These are phyloP conservation scores for Scortechinia acanthostroma DNA, from an alignment of 2,329 filamentous ascomycete genomes.

Conservation along the genomic window DNA sequence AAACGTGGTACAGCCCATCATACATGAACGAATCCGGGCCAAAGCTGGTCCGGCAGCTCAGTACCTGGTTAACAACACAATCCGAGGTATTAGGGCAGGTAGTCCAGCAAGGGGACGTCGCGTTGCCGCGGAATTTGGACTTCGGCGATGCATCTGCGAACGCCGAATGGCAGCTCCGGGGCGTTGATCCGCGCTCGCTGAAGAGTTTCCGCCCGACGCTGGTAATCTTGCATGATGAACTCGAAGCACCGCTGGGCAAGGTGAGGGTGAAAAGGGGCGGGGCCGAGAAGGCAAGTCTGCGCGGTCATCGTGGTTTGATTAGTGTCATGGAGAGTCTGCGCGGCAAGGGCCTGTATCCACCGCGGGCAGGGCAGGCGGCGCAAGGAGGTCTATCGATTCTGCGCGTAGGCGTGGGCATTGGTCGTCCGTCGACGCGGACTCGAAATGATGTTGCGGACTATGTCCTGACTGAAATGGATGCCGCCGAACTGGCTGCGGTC, in stretches of 20 bases:
- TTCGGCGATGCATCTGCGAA: not conserved
- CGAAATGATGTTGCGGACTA: not conserved
- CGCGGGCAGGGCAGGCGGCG: not conserved
- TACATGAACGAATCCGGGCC: constrained; percentile 1
- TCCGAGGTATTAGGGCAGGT: too few relatives aligned
- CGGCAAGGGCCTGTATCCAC: not conserved
- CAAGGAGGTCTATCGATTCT: not conserved
- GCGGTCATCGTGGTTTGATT: not conserved
- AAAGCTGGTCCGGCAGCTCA: not conserved
- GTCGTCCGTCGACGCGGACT: not conserved
- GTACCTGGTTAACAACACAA: not conserved
- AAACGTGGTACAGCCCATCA: not conserved
- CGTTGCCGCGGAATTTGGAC: not conserved
- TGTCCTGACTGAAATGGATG: not conserved
- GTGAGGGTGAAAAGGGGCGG: not conserved
- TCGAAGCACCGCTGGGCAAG: not conserved
- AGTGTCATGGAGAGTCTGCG: not conserved
- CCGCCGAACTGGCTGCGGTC: not conserved
- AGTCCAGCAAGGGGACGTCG: not conserved
- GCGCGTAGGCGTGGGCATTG: not conserved
- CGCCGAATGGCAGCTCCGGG: too few relatives aligned
- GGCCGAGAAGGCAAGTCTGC: not conserved
- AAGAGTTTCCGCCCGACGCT: not conserved
- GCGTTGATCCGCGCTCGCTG: not conserved
- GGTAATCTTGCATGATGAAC: not conserved